phyloP scores from a whole-genome alignment of 2,329 filamentous ascomycete species.

The Alternaria ethzedia region DNA sequence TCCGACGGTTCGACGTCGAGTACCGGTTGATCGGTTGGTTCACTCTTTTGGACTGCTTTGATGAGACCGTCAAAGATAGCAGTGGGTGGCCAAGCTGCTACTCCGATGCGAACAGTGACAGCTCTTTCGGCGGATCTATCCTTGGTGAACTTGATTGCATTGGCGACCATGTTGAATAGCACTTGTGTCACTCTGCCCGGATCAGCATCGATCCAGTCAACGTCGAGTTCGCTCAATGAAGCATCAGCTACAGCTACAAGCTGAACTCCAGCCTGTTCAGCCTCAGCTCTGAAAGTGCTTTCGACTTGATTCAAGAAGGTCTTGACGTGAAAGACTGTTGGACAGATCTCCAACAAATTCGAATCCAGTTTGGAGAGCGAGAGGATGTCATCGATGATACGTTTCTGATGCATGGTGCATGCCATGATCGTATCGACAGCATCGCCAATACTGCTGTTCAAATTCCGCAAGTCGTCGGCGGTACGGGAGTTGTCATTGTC shows the following conservation, averaged over 20 bases:
- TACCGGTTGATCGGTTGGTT: background rate
- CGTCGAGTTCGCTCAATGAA: background rate
- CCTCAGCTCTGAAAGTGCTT: background rate
- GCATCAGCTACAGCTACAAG: background rate
- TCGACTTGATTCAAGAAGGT: background rate
- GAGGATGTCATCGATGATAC: background rate
- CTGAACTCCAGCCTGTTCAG: background rate
- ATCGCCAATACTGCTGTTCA: background rate
- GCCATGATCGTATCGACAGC: background rate
- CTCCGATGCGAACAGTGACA: constrained; percentile 18
- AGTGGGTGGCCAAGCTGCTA: background rate
- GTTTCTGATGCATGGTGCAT: background rate
- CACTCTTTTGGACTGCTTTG: constrained; percentile 1
- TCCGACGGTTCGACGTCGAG: background rate
- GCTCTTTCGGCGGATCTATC: constrained; percentile 10
- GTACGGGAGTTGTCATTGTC: background rate
- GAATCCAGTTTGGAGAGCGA: background rate
- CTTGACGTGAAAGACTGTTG: background rate
- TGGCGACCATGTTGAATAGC: constrained; percentile 23
- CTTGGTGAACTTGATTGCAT: constrained; percentile 40
- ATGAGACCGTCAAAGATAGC: background rate
- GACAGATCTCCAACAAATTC: background rate
- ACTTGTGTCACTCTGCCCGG: background rate
- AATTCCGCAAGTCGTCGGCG: background rate
- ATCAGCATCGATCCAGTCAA: background rate